Percentiles rank a stretch among this genome's conserved stretches.
These are phyloP conservation scores for Aspergillus amoenus DNA, from an alignment of 2,329 filamentous ascomycete genomes.

Conservation along the genomic window DNA sequence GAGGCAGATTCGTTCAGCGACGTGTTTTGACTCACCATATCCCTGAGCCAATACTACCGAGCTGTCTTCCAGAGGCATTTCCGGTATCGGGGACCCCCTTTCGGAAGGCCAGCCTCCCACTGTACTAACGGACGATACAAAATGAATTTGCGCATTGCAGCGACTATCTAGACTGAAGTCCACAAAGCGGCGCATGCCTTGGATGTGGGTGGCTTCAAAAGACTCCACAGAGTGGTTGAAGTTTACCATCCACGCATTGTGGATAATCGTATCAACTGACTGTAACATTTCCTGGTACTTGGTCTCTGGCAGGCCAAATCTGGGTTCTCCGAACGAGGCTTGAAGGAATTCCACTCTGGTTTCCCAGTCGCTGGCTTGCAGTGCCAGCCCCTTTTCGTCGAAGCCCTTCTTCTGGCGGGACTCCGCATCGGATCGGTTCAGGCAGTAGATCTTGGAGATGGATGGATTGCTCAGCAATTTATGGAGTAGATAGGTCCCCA, in stretches of 20 bases:
- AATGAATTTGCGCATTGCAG: constrained; percentile 21
- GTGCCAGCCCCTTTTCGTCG: not conserved
- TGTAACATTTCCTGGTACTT: not conserved
- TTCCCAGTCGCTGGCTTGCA: not conserved
- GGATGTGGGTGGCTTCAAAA: constrained; percentile 27
- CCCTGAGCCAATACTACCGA: constrained; percentile 19
- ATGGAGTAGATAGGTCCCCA: constrained; percentile 8
- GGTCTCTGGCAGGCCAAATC: not conserved
- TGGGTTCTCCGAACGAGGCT: not conserved
- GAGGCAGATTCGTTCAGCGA: constrained; percentile 48
- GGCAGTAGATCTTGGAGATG: constrained; percentile 1
- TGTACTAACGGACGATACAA: constrained; percentile 27
- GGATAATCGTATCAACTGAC: constrained; percentile 23
- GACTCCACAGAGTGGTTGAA: constrained; percentile 29
- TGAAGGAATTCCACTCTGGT: constrained; percentile 28
- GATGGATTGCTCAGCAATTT: not conserved
- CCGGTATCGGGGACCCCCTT: not conserved
- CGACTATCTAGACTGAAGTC: constrained; percentile 23
- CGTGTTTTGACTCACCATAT: constrained; percentile 37
- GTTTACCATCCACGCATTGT: constrained; percentile 35
- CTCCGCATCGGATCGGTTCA: constrained; percentile 9
- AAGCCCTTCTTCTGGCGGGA: constrained; percentile 1
- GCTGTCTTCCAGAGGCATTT: not conserved
- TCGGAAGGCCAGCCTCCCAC: constrained; percentile 19
- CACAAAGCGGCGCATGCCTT: constrained; percentile 24